These are phyloP conservation scores for Vigna mungo DNA, from an alignment of 306 rosid species.

Conservation along the genomic window DNA sequence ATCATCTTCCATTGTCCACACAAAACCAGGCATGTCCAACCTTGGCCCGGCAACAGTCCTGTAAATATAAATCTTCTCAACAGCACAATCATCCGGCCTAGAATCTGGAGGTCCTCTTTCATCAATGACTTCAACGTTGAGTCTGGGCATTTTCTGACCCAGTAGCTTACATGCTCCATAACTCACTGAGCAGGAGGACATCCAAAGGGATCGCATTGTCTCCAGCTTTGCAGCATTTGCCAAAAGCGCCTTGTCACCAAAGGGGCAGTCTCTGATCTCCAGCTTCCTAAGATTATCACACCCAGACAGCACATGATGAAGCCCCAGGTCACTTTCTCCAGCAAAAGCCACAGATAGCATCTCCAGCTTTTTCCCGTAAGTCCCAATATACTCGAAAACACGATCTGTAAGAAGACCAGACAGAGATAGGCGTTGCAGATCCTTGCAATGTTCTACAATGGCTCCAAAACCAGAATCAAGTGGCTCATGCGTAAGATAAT, in stretches of 20 bases:
- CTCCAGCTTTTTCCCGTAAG: slow-evolving; percentile 83
- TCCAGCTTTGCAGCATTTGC: slow-evolving; percentile 99
- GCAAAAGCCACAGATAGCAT: slow-evolving; percentile 98
- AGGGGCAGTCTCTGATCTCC: slow-evolving; percentile 98
- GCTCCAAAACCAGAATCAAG: slow-evolving; percentile 94
- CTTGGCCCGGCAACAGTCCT: slow-evolving; percentile 81
- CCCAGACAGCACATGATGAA: slow-evolving; percentile 84
- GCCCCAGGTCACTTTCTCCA: slow-evolving; percentile 91
- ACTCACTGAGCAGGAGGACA: slow-evolving; percentile 95
- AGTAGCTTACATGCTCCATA: slow-evolving; percentile 92
- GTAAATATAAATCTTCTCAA: slow-evolving; percentile 89
- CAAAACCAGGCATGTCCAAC: slow-evolving; percentile 80
- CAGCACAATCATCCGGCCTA: slow-evolving; percentile 75
- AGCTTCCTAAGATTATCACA: slow-evolving; percentile 90
- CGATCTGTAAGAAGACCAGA: slow-evolving; percentile 91
- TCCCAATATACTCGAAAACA: slow-evolving; percentile 80
- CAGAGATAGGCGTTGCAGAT: slow-evolving; percentile 85
- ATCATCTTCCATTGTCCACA: slow-evolving; percentile 76
- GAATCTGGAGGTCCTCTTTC: slow-evolving; percentile 86
- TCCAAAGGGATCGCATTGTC: slow-evolving; percentile 99
- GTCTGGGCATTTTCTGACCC: slow-evolving; percentile 89
- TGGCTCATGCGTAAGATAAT: slow-evolving; percentile 70
- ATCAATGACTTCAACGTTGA: slow-evolving; percentile 92
- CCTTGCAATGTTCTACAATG: slow-evolving; percentile 91
- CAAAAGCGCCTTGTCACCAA: slow-evolving; percentile 96